Evolutionary conservation across 2,329 filamentous ascomycete species (phyloP).

Genomic region (Bipolaris gigantea): DNA sequence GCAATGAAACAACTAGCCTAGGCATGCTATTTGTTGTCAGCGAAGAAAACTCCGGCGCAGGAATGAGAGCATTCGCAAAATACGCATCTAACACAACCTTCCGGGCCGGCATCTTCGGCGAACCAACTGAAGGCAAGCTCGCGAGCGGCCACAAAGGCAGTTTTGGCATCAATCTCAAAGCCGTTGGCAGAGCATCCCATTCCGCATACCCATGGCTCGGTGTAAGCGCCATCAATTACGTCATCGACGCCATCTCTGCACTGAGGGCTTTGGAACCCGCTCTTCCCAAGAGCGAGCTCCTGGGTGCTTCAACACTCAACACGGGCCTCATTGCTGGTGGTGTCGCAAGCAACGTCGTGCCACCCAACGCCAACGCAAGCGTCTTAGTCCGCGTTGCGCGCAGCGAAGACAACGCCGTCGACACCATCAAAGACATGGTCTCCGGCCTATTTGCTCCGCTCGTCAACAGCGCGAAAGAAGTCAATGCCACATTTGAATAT

Average conservation of each 20-base stretch:
- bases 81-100: constrained; percentile 47
- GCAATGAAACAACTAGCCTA: constrained; percentile 43
- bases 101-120: constrained; percentile 81
- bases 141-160: constrained; percentile 89
- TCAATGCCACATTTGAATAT: constrained; percentile 19
- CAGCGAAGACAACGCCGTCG: constrained; percentile 22
- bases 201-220: constrained; percentile 90
- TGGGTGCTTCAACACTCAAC: constrained; percentile 71
- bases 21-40: constrained; percentile 67
- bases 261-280: constrained; percentile 52
- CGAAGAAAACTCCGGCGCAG: constrained; percentile 78
- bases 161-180: constrained; percentile 65
- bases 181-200: constrained; percentile 75
- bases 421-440: constrained; percentile 22
- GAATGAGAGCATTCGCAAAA: constrained; percentile 63
- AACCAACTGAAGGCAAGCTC: constrained; percentile 85
- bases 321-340: constrained; percentile 78
- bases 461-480: constrained; percentile 15
- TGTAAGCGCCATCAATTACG: constrained; percentile 76
- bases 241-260: constrained; percentile 70
- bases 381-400: constrained; percentile 57
- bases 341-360: constrained; percentile 82
- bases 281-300: constrained; percentile 48
- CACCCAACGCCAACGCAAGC: constrained; percentile 68
- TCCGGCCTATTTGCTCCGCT: constrained; percentile 22